phyloP scores from a whole-genome alignment of 192 early-diverging fungal species.

The Dissophora globulifera region DNA sequence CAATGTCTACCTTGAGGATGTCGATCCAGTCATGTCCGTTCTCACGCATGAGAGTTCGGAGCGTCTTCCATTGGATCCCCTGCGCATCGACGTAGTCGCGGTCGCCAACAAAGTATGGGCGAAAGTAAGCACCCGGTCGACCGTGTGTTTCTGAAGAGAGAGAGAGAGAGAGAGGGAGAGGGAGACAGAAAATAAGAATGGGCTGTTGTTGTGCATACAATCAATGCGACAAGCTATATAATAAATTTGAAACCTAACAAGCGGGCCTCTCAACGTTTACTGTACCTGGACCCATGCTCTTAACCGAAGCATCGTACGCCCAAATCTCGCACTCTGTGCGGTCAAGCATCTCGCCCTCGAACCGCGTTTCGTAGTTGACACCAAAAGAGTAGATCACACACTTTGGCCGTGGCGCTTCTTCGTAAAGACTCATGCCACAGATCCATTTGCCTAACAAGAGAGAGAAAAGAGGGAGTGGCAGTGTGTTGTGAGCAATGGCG shows the following conservation, averaged over 20 bases:
- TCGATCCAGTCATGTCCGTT: slow-evolving; percentile 34
- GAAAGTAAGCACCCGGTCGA: slow-evolving; percentile 16
- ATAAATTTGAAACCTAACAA: no score
- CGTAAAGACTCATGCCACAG: slow-evolving; percentile 38
- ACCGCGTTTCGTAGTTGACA: slow-evolving; percentile 42
- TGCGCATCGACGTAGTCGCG: slow-evolving; percentile 10
- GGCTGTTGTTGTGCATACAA: no score
- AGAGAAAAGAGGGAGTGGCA: no score
- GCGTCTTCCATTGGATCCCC: slow-evolving; percentile 16
- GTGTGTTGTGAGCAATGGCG: no score
- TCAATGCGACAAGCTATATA: no score
- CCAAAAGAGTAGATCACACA: slow-evolving; percentile 48
- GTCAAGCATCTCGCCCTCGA: slow-evolving; percentile 45
- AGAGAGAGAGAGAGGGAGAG: neutral
- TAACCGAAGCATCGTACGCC: slow-evolving; percentile 46
- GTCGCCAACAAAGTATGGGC: slow-evolving; percentile 37
- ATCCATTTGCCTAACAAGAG: slow-evolving; percentile 27
- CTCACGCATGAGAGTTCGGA: slow-evolving; percentile 17
- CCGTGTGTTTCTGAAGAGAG: slow-evolving; percentile 23
- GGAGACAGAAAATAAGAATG: no score
- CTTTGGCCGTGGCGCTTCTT: slow-evolving; percentile 36
- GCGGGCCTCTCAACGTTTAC: neutral
- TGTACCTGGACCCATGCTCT: slow-evolving; percentile 19
- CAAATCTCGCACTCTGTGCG: slow-evolving; percentile 42
- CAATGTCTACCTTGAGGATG: slow-evolving; percentile 33